phyloP scores from a whole-genome alignment of 805 yeast genomes.

The Zygotorulaspora danielsina region DNA sequence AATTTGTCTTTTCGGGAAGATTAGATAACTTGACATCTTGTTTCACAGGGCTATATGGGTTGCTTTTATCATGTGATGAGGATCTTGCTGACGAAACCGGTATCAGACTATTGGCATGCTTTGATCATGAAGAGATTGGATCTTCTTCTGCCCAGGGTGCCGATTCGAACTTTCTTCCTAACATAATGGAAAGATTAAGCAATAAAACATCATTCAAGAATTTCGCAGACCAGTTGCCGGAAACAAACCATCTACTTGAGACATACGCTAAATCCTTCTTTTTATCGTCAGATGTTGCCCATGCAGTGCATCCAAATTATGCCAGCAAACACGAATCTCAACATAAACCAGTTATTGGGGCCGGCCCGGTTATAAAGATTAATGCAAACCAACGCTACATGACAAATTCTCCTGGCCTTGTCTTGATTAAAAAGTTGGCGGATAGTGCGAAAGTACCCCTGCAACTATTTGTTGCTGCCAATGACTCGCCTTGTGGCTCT shows the following conservation, averaged over 20 bases:
- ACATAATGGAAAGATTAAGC: conserved; percentile 66
- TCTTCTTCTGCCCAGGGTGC: conserved; percentile 96
- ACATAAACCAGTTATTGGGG: conserved; percentile 77
- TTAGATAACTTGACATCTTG: conserved; percentile 88
- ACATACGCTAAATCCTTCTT: conserved; percentile 76
- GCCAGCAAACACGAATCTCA: conserved; percentile 65
- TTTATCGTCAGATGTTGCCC: conserved; percentile 93
- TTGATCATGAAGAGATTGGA: conserved; percentile 96
- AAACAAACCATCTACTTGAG: conserved; percentile 44
- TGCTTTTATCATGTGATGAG: conserved; percentile 49
- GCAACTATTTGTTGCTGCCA: conserved; percentile 88
- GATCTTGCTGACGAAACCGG: conserved; percentile 47
- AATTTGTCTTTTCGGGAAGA: conserved; percentile 87
- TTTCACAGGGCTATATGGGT: conserved; percentile 69
- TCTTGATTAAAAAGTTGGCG: conserved; percentile 69
- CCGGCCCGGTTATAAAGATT: conserved; percentile 88
- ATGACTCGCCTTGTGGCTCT: conserved; percentile 92
- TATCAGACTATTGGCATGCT: conserved; percentile 71
- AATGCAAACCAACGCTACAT: conserved; percentile 95
- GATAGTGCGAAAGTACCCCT: conserved; percentile 67
- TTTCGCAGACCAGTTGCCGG: conserved; percentile 27
- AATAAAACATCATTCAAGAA: conserved; percentile 40
- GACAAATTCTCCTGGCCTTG: conserved; percentile 87
- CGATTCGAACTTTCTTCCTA: conserved; percentile 83
- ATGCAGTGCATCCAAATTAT: conserved; percentile 94